Percentiles rank a stretch among this genome's conserved stretches.
Evolutionary conservation across 495 filamentous ascomycete genomes (phyloP).

Genomic region (Penicillium parvum): DNA sequence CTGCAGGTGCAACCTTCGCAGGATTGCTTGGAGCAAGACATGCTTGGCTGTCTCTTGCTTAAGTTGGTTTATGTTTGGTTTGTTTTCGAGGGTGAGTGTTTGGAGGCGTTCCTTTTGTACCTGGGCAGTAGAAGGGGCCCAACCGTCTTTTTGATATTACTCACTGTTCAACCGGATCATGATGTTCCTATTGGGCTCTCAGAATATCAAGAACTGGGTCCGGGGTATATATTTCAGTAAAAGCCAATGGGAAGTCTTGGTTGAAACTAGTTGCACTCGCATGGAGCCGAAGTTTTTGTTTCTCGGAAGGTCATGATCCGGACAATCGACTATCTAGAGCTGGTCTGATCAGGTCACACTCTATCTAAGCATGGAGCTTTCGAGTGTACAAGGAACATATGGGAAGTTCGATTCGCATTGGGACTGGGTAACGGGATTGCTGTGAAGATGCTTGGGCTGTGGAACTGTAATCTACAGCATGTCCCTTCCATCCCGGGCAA

Average conservation of each 20-base stretch:
- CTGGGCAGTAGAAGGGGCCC: slow-evolving; percentile 1
- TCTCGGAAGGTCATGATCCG: slow-evolving; percentile 11
- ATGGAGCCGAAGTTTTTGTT: slow-evolving; percentile 9
- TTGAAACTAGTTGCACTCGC: background rate
- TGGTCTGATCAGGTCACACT: background rate
- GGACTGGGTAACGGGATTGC: too few relatives aligned
- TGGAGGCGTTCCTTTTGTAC: slow-evolving; percentile 2
- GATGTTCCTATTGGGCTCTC: slow-evolving; percentile 4
- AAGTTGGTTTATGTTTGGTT: background rate
- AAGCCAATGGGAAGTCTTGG: background rate
- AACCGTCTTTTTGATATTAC: slow-evolving; percentile 4
- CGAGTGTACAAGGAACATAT: too few relatives aligned
- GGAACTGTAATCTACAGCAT: too few relatives aligned
- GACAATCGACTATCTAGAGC: too few relatives aligned
- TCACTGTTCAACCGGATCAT: background rate
- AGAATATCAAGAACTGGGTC: background rate
- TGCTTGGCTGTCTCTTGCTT: slow-evolving; percentile 1
- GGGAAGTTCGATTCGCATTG: too few relatives aligned
- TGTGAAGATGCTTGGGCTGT: too few relatives aligned
- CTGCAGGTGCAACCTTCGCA: slow-evolving; percentile 41
- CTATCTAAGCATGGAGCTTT: background rate
- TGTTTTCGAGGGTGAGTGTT: background rate
- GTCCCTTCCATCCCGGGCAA: too few relatives aligned
- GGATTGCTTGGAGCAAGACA: slow-evolving; percentile 34
- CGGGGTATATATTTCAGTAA: background rate